Evolutionary conservation across 805 yeast genomes (phyloP), one percentile per base, ranked within the genome.

Genomic region (Saccharomycopsis capsularis): DNA sequence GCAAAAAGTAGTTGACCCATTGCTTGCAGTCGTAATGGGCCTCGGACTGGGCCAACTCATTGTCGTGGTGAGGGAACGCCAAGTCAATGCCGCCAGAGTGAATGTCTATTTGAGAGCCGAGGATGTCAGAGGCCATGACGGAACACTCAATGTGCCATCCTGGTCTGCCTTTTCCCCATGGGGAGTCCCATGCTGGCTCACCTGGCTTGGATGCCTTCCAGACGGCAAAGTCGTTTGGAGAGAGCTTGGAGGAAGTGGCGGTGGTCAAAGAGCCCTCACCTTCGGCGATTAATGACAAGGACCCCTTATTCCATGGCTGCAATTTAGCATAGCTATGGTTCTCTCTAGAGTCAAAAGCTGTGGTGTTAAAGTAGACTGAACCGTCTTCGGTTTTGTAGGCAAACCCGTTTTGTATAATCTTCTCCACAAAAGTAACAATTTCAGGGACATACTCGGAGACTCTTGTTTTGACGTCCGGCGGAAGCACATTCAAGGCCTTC

Each of bases 131-230:
- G 1, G 98, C 98, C 99, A 93, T 93, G 19, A 93, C 99, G 6
- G 97, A 89, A 75, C 99, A 93, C 68, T 93, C 99, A 64, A 93
- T 93, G 65, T 93, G 99, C 99, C 99, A 93, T 3, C 99, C 99
- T 13, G 99, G 99, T 65, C 99, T 82, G 46, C 99, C 99, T 51
- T 73, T 73, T 23, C 99, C 99, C 98, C 98, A 93, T 24, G 91
- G 90, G 2, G 96, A 87, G 4, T 74, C 77, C 98, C 98, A 93
- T 42, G 80, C 76, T 22, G 99, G 99, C 68, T 93, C 99, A 59
- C 99, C 99, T 5, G 95, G 91, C 63, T 93, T 93, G 5, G 95
- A 85, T 0, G 90, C 79, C 64, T 93, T 93, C 99, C 99, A 93
- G 32, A 93, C 73, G 1, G 99, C 99, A 67, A 93, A 93, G 65